These are phyloP conservation scores for Dictyophora rubrovolvata DNA, from an alignment of 768 basidiomycete genomes.

Conservation along the genomic window DNA sequence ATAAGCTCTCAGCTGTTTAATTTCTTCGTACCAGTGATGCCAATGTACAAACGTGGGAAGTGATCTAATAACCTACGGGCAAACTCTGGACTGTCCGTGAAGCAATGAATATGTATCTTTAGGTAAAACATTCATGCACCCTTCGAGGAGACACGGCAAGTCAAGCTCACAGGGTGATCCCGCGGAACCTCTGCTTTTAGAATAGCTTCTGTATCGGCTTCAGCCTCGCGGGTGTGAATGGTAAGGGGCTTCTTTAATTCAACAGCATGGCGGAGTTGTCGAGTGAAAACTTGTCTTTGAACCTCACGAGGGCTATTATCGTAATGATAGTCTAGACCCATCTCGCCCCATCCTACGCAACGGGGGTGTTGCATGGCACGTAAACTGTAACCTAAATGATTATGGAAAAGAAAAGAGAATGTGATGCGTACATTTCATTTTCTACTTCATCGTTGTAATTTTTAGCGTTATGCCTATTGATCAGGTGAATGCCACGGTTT, in stretches of 20 bases:
- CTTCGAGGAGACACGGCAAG: not conserved
- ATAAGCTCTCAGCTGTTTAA: not conserved
- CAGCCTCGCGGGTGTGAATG: constrained; percentile 81
- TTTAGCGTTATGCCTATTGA: constrained; percentile 57
- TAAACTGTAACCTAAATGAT: constrained; percentile 30
- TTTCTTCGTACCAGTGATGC: constrained; percentile 51
- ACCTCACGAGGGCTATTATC: constrained; percentile 61
- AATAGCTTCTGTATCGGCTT: constrained; percentile 71
- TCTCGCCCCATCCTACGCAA: constrained; percentile 85
- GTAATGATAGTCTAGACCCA: constrained; percentile 81
- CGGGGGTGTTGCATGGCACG: constrained; percentile 72
- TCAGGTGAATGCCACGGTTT: not conserved
- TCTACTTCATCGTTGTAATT: constrained; percentile 61
- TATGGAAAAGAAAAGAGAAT: not conserved
- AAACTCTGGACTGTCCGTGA: constrained; percentile 72
- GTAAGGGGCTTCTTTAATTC: constrained; percentile 66
- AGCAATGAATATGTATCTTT: constrained; percentile 82
- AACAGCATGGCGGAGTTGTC: constrained; percentile 64
- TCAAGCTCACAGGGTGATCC: constrained; percentile 45
- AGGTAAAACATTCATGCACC: not conserved
- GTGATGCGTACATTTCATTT: constrained; percentile 43
- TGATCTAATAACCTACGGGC: constrained; percentile 60
- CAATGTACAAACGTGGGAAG: constrained; percentile 77
- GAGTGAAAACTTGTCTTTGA: constrained; percentile 54
- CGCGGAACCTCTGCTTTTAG: constrained; percentile 66